Evolutionary conservation across 345 rosid genomes (phyloP), one percentile per base, ranked within the genome.

Genomic region (Populus ilicifolia): DNA sequence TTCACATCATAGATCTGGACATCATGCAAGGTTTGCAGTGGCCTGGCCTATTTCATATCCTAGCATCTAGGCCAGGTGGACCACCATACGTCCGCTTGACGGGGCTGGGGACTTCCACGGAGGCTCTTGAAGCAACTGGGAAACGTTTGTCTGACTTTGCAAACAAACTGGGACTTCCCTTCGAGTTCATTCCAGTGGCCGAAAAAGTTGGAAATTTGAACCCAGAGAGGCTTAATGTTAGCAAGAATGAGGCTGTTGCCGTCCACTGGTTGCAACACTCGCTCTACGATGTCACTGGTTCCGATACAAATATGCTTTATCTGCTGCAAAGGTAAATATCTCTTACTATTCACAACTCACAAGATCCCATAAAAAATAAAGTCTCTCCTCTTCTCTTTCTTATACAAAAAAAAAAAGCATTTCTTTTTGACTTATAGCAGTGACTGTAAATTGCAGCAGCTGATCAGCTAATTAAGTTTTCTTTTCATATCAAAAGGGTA

Each of bases 231-330:
- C 89, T 96, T 8, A 90, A 90, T 63, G 86, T 93, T 44, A 89
- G 89, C 80, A 92, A 91, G 87, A 89, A 92, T 77, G 99, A 96
- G 82, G 98, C 98, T 35, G 88, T 96, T 3, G 99, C 99, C 63
- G 98, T 96, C 65, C 99, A 96, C 79, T 90, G 97, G 99, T 84
- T 96, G 84, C 99, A 96, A 69, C 99, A 96, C 83, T 96, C 99
- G 11, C 96, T 96, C 35, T 96, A 96, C 85, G 99, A 96, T 68
- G 97, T 96, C 54, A 92, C 98, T 43, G 99, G 99, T 71, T 96
- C 99, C 69, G 98, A 96, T 80, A 67, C 94, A 75, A 93, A 92
- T 64, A 88, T 92, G 2, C 94, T 96, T 25, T 90, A 92, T 89
- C 88, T 96, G 44, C 78, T 96, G 82, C 96, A 93, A 77, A 90